Evolutionary conservation across 2,329 filamentous ascomycete genomes (phyloP).

Genomic region (Diplodia seriata): DNA sequence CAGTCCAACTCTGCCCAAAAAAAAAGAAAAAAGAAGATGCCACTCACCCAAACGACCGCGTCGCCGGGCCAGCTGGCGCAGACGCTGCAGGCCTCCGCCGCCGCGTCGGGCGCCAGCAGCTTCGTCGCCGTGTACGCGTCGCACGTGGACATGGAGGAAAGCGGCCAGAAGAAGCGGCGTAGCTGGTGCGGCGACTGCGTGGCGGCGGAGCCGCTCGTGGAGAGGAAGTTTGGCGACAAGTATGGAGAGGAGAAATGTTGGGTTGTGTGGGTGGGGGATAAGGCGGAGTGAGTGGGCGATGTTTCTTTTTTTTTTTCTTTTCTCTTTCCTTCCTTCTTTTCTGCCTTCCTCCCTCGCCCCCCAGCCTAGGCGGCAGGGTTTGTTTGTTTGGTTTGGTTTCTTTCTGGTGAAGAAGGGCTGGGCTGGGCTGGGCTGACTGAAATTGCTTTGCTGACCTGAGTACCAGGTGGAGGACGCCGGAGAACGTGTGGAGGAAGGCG

Average conservation of each 20-base stretch:
- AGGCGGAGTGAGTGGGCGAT: background rate
- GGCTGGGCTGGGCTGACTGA: background rate
- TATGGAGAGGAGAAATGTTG: background rate
- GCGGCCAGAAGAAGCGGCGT: background rate
- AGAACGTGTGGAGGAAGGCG: constrained; percentile 20
- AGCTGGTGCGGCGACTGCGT: constrained; percentile 24
- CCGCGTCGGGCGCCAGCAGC: background rate
- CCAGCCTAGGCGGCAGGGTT: no score
- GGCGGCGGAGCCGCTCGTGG: constrained; percentile 6
- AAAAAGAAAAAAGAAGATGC: background rate
- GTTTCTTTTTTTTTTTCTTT: background rate
- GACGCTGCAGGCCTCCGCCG: background rate
- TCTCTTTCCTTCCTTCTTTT: no score
- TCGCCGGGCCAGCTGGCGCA: background rate
- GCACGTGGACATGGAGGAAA: background rate
- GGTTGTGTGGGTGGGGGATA: constrained; percentile 16
- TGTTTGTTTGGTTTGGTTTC: no score
- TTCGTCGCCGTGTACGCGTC: constrained; percentile 20
- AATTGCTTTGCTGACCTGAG: no score
- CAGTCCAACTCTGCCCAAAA: no score
- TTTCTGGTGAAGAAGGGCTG: background rate
- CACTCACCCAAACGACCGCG: background rate
- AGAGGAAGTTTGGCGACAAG: constrained; percentile 11
- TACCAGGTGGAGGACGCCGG: constrained; percentile 1
- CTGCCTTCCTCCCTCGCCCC: no score